Conservation (phyloP, 1,139 yeast species). For the Scheffersomyces illinoinensis region DNA sequence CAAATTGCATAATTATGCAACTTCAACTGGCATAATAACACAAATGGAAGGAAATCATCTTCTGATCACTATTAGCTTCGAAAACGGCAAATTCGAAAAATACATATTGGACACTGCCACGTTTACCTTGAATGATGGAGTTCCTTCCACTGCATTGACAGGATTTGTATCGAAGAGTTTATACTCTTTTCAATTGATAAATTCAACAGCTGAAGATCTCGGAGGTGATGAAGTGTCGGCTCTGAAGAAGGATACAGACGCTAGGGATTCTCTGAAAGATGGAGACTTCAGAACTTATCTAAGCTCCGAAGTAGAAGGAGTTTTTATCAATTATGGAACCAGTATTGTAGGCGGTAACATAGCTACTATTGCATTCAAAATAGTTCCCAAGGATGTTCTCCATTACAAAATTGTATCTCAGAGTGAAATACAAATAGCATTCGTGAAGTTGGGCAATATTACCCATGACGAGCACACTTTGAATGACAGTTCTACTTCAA, state of each 20-base stretch:
- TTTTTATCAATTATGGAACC: conserved; percentile 27
- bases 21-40: conserved; percentile 4
- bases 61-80: conserved; percentile 21
- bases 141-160: conserved; percentile 6
- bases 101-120: conserved; percentile 9
- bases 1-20: conserved; percentile 2
- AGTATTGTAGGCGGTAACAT: conserved; percentile 21
- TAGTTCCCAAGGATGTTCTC: conserved; percentile 29
- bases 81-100: conserved; percentile 30
- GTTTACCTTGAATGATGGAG: background rate
- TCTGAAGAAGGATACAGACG: background rate
- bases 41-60: background rate
- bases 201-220: conserved; percentile 20
- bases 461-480: background rate
- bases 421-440: conserved; percentile 23
- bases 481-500: conserved; percentile 8
- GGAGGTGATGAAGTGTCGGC: conserved; percentile 6
- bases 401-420: conserved; percentile 32
- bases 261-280: conserved; percentile 1
- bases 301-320: conserved; percentile 28
- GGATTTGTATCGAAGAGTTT: conserved; percentile 22
- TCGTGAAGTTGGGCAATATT: conserved; percentile 8
- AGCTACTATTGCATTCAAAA: conserved; percentile 25
- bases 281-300: conserved; percentile 17
- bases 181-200: conserved; percentile 29